Evolutionary conservation across 768 basidiomycete genomes (phyloP), one percentile per base, ranked within the genome.

Genomic region (Pleurotus citrinopileatus): DNA sequence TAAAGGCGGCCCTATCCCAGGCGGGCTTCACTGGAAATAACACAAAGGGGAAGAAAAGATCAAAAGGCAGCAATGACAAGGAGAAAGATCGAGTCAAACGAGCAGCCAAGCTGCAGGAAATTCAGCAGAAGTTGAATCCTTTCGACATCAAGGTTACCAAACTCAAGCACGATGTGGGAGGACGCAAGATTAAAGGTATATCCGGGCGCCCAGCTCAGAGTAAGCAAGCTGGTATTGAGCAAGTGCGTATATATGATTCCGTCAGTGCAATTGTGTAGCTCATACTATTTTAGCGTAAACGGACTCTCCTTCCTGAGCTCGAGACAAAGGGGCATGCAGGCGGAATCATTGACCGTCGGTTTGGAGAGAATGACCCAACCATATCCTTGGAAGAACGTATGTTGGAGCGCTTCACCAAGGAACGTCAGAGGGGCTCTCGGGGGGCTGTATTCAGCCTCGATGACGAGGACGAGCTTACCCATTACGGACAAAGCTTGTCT

Each of bases 331-430:
- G 82, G 44, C 88, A 85, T 58, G 84, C 89, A 8, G 95, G 94
- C 4, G 91, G 94, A 4, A 86, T 99, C 55, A 73, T 95, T 54
- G 97, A 99, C 70, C 82, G 92, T 48, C 87, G 97, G 17, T 98
- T 98, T 65, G 97, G 97, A 72, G 97, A 99, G 80, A 87, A 91
- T 65, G 86, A 98, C 57, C 86, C 94, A 1, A 80, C 85, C 8
- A 85, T 98, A 81, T 87, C 90, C n/a, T 75, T 94, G 27, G 97
- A 99, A 67, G 96, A 98, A 60, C 88, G 94, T 57, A 98, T 98
- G 87, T 78, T 98, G 32, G 94, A 96, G 69, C 87, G 97, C 26
- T 98, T 98, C 67, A 98, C 95, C 8, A 80, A 80, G 59, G 95
- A 98, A 70, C 76, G 93, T 56, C 91, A 95, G 65, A 79, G 87